Evolutionary conservation across 2,329 filamentous ascomycete genomes (phyloP).

Genomic region (Aureobasidium sp.): DNA sequence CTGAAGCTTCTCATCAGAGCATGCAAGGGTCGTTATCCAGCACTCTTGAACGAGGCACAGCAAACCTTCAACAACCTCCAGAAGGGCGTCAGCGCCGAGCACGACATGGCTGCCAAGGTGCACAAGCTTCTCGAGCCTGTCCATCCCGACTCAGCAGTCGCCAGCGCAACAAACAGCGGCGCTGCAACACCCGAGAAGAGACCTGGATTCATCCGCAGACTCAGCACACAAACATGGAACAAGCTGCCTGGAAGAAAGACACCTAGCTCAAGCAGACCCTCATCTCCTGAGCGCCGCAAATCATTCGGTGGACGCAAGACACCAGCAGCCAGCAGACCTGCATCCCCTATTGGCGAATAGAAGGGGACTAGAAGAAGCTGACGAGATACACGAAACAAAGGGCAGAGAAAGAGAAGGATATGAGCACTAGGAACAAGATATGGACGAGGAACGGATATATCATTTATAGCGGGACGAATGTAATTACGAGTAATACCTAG

Average conservation of each 20-base stretch:
- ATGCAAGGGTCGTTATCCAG: constrained; percentile 12
- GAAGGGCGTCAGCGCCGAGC: background rate
- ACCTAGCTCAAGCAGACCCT: constrained; percentile 5
- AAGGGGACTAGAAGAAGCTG: background rate
- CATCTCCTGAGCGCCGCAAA: background rate
- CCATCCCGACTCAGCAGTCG: constrained; percentile 3
- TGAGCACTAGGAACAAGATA: background rate
- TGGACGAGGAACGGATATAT: constrained; percentile 6
- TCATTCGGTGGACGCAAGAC: constrained; percentile 4
- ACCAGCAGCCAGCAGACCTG: constrained; percentile 11
- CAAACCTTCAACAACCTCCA: constrained; percentile 8
- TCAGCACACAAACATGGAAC: constrained; percentile 12
- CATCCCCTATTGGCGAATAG: background rate
- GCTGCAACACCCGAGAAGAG: constrained; percentile 11
- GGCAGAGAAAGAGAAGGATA: constrained; percentile 1
- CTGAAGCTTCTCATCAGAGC: constrained; percentile 14
- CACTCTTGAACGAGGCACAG: background rate
- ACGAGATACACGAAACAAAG: background rate
- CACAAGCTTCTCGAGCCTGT: constrained; percentile 6
- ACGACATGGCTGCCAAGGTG: constrained; percentile 7
- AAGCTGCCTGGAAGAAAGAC: constrained; percentile 10
- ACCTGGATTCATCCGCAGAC: constrained; percentile 12
- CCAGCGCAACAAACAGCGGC: constrained; percentile 1
- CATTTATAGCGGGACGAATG: background rate
- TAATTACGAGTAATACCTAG: constrained; percentile 6